A percentile compares a stretch with the other conserved stretches of the same genome.
phyloP scores from a whole-genome alignment of 768 basidiomycete genomes.

The Boletus huronensis region DNA sequence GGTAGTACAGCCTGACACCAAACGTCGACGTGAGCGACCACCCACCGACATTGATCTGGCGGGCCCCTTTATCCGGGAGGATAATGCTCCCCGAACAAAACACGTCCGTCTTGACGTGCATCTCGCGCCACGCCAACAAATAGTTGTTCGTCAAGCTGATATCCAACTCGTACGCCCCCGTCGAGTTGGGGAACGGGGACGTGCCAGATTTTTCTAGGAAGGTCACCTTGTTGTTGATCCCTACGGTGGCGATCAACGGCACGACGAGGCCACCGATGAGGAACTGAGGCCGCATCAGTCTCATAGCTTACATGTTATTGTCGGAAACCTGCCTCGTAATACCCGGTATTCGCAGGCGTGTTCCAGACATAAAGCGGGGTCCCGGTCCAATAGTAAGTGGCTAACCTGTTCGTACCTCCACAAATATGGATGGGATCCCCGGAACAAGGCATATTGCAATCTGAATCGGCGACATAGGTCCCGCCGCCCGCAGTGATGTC shows the following conservation, averaged over 20 bases:
- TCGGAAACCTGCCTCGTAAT: constrained; percentile 55
- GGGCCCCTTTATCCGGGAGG: constrained; percentile 67
- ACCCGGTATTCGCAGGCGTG: constrained; percentile 59
- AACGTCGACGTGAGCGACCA: constrained; percentile 71
- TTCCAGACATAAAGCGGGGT: constrained; percentile 56
- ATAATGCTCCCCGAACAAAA: constrained; percentile 75
- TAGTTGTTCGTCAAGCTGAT: constrained; percentile 48
- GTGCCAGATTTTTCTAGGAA: constrained; percentile 77
- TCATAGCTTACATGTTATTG: neutral
- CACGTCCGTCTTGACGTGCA: constrained; percentile 75
- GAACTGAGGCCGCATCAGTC: neutral
- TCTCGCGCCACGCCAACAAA: constrained; percentile 60
- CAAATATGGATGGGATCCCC: constrained; percentile 71
- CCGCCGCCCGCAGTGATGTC: constrained; percentile 43
- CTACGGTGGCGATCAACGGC: constrained; percentile 70
- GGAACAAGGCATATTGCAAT: constrained; percentile 55
- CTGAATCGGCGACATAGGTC: constrained; percentile 31
- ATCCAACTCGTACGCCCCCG: constrained; percentile 82
- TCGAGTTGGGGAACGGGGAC: constrained; percentile 56
- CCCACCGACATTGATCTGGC: constrained; percentile 32
- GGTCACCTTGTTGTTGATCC: constrained; percentile 77
- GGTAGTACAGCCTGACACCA: constrained; percentile 71
- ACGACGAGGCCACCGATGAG: constrained; percentile 60
- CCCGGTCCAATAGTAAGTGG: constrained; percentile 53
- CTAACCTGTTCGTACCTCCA: constrained; percentile 53